These are phyloP conservation scores for Botryotinia calthae DNA, from an alignment of 2,329 filamentous ascomycete species.

Conservation along the genomic window DNA sequence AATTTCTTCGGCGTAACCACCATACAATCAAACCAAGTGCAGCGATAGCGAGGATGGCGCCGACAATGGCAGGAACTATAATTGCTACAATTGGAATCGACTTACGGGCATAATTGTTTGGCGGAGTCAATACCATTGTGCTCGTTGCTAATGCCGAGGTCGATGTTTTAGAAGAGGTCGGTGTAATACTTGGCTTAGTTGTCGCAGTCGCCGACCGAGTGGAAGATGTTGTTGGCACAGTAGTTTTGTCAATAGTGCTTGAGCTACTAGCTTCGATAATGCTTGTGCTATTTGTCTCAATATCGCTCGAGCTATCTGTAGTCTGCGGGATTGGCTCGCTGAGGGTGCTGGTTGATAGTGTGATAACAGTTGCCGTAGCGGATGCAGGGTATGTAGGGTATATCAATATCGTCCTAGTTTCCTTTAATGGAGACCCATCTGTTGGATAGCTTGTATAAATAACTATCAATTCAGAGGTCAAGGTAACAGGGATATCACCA, in stretches of 20 bases:
- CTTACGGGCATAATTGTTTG: background rate
- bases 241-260: background rate
- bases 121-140: no score
- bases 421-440: background rate
- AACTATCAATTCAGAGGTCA: background rate
- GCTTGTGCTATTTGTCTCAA: background rate
- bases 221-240: background rate
- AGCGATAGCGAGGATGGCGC: background rate
- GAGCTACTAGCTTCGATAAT: background rate
- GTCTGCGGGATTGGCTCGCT: background rate
- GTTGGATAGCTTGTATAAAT: background rate
- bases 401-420: background rate
- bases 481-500: background rate
- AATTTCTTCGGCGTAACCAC: background rate
- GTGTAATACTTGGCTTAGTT: background rate
- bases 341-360: background rate
- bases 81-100: background rate
- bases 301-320: no score
- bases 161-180: background rate
- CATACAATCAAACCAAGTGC: background rate
- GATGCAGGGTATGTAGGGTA: background rate
- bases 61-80: background rate
- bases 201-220: background rate
- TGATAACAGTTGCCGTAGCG: background rate
- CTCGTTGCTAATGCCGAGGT: background rate